Percentiles rank a stretch among this genome's conserved stretches.
These are phyloP conservation scores for Backusella tarrabulga DNA, from an alignment of 192 early-diverging fungal species.

Conservation along the genomic window DNA sequence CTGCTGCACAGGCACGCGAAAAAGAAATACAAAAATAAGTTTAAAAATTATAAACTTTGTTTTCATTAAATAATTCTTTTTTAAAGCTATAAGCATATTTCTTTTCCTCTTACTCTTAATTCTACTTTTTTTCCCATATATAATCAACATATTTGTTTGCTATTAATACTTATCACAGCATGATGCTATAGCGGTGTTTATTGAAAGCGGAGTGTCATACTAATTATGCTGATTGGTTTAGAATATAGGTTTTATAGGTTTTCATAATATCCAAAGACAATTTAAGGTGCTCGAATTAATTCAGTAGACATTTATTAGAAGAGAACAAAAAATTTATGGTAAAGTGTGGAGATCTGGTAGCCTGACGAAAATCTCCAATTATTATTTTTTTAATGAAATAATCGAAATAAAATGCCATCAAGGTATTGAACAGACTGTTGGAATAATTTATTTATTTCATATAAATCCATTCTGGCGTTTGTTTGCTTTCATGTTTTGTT, in stretches of 20 bases:
- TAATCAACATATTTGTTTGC: not conserved
- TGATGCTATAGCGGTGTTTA: not conserved
- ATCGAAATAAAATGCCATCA: not conserved
- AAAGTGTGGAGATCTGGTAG: not conserved
- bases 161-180: not conserved
- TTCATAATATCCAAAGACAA: not conserved
- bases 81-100: not conserved
- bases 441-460: not conserved
- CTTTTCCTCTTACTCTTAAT: not conserved
- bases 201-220: not conserved
- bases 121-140: not conserved
- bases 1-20: slow-evolving; percentile 3
- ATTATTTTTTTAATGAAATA: not conserved
- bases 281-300: not conserved
- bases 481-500: not conserved
- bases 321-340: not conserved
- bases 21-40: not conserved
- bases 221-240: not conserved
- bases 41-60: not conserved
- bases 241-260: not conserved
- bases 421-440: not conserved
- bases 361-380: not conserved
- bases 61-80: slow-evolving; percentile 6
- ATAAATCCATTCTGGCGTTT: not conserved
- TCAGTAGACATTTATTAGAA: not conserved